Evolutionary conservation across 495 filamentous ascomycete species (phyloP).

Genomic region (Xylaria telfairii): DNA sequence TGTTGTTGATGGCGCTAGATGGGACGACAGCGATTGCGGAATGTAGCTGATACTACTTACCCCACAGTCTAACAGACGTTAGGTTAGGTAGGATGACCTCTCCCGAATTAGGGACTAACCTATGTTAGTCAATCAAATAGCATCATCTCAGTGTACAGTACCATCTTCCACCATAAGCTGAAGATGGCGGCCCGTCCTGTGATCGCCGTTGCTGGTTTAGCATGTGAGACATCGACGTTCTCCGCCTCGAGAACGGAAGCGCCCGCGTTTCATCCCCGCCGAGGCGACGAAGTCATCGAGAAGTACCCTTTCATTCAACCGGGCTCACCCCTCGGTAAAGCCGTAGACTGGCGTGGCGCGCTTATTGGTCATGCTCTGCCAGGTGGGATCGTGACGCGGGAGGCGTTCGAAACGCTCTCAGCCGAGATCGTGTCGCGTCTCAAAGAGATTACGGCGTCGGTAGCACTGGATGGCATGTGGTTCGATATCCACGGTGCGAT

Average conservation of each 20-base stretch:
- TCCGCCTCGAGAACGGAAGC: slow-evolving; percentile 58
- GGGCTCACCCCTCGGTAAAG: slow-evolving; percentile 48
- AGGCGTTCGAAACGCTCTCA: slow-evolving; percentile 55
- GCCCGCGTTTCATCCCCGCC: slow-evolving; percentile 59
- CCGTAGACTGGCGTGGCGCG: slow-evolving; percentile 57
- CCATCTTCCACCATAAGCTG: neutral
- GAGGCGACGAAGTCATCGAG: slow-evolving; percentile 52
- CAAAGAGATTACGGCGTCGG: slow-evolving; percentile 38
- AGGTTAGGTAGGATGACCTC: neutral
- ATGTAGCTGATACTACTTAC: neutral
- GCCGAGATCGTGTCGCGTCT: slow-evolving; percentile 56
- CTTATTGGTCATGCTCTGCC: slow-evolving; percentile 63
- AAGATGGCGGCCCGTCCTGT: slow-evolving; percentile 46
- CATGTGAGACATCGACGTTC: slow-evolving; percentile 63
- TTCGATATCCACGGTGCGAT: slow-evolving; percentile 67
- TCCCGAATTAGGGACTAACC: neutral
- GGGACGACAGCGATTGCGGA: neutral
- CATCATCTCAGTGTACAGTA: neutral
- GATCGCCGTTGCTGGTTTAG: slow-evolving; percentile 61
- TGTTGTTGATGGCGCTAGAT: neutral
- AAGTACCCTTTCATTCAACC: slow-evolving; percentile 55
- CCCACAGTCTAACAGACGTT: neutral
- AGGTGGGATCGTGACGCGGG: slow-evolving; percentile 56
- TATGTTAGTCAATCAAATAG: neutral
- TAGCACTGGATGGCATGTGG: slow-evolving; percentile 58